Conservation (phyloP, 106 monocot species). For the Triglochin maritima region DNA sequence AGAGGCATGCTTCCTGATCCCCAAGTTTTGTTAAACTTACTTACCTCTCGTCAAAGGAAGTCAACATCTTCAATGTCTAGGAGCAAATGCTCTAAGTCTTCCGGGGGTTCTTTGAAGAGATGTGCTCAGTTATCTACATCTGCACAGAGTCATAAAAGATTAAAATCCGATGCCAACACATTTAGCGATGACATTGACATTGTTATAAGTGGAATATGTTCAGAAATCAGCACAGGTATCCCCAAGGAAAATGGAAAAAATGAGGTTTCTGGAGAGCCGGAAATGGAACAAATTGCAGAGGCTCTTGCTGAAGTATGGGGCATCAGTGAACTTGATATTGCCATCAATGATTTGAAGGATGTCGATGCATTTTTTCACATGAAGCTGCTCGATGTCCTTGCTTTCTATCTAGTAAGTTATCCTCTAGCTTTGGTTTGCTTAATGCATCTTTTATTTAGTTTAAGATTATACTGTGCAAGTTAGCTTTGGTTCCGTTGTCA, state of each 20-base stretch:
- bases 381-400: constrained; percentile 63
- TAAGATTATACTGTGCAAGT: too few species aligned
- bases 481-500: too few species aligned
- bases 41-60: constrained; percentile 13
- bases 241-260: constrained; percentile 7
- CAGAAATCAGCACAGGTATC: constrained; percentile 10
- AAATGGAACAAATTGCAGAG: constrained; percentile 8
- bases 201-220: constrained; percentile 45
- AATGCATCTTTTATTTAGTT: too few species aligned
- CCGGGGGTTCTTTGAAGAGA: constrained; percentile 39
- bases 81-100: constrained; percentile 14
- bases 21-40: constrained; percentile 69
- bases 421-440: too few species aligned
- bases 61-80: constrained; percentile 8
- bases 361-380: constrained; percentile 41
- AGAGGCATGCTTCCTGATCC: constrained; percentile 59
- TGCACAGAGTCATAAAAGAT: constrained; percentile 23
- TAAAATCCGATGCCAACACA: constrained; percentile 16
- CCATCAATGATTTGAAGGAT: constrained; percentile 18
- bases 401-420: constrained; percentile 58
- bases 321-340: constrained; percentile 9
- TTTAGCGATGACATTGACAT: constrained; percentile 46
- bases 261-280: constrained; percentile 14
- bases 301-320: constrained; percentile 59
- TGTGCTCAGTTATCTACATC: constrained; percentile 13